phyloP scores from a whole-genome alignment of 2,329 filamentous ascomycete genomes.

The Metarhizium robertsii region DNA sequence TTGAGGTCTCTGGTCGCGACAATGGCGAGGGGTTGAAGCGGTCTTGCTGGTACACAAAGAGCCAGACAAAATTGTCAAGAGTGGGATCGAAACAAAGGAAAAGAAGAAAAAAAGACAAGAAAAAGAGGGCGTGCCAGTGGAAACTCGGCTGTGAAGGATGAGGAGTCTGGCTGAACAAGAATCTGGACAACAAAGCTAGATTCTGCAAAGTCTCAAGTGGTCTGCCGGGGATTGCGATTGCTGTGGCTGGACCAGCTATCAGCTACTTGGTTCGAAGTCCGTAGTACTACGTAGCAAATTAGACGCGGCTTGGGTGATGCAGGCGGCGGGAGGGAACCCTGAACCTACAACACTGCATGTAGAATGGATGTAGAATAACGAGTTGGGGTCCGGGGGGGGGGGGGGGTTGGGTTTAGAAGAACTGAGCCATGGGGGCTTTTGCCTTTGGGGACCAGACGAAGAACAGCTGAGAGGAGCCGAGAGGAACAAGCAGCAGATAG shows the following conservation, averaged over 20 bases:
- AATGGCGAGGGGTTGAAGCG: constrained; percentile 1
- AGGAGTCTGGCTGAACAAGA: not conserved
- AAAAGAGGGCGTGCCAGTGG: not conserved
- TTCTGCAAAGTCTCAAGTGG: no score
- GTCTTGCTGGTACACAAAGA: not conserved
- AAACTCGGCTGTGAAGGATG: not conserved
- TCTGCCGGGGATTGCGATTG: not conserved
- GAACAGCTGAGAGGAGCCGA: no score
- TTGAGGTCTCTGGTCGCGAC: not conserved
- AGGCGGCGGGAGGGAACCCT: no score
- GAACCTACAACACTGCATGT: no score
- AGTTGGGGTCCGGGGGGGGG: no score
- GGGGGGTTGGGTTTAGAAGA: no score
- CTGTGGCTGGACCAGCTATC: not conserved
- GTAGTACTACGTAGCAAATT: not conserved
- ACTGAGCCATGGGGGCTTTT: no score
- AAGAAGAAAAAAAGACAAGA: constrained; percentile 2
- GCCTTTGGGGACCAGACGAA: no score
- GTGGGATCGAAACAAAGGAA: not conserved
- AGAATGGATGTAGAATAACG: no score
- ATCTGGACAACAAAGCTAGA: not conserved
- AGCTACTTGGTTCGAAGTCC: not conserved
- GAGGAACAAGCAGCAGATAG: no score
- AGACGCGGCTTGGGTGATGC: no score
- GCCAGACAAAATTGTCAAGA: not conserved